Evolutionary conservation across 2,329 filamentous ascomycete genomes (phyloP).

Genomic region (Capronia epimyces): DNA sequence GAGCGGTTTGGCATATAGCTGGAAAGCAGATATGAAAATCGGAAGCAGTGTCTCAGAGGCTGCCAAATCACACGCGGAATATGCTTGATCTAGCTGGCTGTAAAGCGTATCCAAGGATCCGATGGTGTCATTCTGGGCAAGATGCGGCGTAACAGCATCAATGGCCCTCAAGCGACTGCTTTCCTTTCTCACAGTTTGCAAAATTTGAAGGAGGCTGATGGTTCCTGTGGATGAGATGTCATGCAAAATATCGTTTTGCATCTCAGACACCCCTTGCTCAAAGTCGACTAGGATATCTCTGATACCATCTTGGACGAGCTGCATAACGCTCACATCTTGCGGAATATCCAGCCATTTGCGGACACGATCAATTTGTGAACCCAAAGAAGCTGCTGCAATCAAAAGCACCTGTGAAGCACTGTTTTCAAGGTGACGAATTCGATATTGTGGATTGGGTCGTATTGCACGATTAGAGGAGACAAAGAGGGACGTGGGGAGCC

Average conservation of each 20-base stretch:
- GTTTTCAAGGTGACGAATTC: conserved; percentile 19
- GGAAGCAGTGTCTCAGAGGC: conserved; percentile 10
- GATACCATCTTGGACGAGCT: conserved; percentile 16
- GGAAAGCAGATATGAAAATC: conserved; percentile 16
- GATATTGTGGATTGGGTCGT: conserved; percentile 6
- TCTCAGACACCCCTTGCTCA: conserved; percentile 5
- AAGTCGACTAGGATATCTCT: conserved; percentile 7
- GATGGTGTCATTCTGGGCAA: conserved; percentile 10
- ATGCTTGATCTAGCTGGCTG: conserved; percentile 9
- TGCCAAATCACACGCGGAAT: conserved; percentile 7
- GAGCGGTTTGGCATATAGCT: conserved; percentile 15
- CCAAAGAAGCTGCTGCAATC: conserved; percentile 7
- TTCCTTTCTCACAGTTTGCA: conserved; percentile 6
- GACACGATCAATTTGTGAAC: conserved; percentile 10
- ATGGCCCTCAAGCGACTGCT: conserved; percentile 6
- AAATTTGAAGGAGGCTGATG: conserved; percentile 14
- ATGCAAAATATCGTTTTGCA: conserved; percentile 12
- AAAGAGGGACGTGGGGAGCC: conserved; percentile 70
- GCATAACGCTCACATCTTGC: conserved; percentile 14
- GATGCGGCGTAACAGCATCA: not conserved
- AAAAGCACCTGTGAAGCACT: conserved; percentile 21
- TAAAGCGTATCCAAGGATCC: conserved; percentile 11
- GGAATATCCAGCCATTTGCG: conserved; percentile 15
- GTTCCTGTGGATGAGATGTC: conserved; percentile 8
- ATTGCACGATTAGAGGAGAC: conserved; percentile 32